Conservation (phyloP, 495 filamentous ascomycete species). For the Bacidia gigantensis region DNA sequence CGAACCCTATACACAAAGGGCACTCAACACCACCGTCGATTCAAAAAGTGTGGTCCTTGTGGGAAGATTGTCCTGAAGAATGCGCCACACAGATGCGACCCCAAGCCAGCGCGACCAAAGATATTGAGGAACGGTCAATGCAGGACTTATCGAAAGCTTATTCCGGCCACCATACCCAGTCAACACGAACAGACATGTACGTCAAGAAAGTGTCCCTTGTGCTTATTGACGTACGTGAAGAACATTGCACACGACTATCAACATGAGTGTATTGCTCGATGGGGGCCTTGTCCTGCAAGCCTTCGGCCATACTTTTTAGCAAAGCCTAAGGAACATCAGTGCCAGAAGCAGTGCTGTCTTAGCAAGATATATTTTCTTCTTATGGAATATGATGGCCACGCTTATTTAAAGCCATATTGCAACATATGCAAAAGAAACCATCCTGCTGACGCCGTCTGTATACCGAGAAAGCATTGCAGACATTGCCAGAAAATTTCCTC, state of each 20-base stretch:
- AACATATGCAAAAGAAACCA: too few relatives aligned
- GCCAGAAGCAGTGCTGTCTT: too few relatives aligned
- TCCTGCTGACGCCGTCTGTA: too few relatives aligned
- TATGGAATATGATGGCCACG: too few relatives aligned
- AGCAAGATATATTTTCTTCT: too few relatives aligned
- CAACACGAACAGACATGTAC: neutral
- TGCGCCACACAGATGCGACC: neutral
- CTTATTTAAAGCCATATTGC: too few relatives aligned
- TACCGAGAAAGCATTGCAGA: too few relatives aligned
- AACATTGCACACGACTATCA: neutral
- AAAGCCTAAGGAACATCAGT: too few relatives aligned
- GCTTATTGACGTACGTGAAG: neutral
- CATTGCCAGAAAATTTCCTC: too few relatives aligned
- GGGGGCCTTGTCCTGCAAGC: too few relatives aligned
- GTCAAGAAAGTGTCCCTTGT: neutral
- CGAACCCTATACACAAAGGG: neutral
- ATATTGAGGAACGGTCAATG: neutral
- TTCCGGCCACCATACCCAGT: neutral
- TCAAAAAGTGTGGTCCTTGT: neutral
- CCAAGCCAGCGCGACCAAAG: neutral
- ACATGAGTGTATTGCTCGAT: too few relatives aligned
- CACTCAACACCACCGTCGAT: neutral
- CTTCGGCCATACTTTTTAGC: too few relatives aligned
- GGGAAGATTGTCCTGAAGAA: neutral
- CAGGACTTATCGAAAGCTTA: neutral